Evolutionary conservation across 768 basidiomycete genomes (phyloP), one percentile per base, ranked within the genome.

Genomic region (Lentinula guzmanii): DNA sequence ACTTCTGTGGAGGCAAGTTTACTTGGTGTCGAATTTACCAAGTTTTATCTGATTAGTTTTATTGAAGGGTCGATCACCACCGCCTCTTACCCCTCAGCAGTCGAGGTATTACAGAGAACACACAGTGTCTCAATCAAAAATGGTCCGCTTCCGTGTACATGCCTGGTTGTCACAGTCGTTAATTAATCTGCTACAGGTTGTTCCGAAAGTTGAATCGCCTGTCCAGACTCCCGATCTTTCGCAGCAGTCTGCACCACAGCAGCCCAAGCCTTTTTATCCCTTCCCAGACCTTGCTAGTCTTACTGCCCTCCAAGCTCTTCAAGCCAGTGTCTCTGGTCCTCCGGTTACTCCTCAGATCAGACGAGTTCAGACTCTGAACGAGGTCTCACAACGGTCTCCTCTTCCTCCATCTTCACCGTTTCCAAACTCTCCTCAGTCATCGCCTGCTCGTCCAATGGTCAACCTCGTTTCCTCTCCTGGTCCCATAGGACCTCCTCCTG

Each of bases 381-480:
- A 51, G 9, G 33, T 39, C 62, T 65, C 55, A 69, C 70, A 60
- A 59, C 76, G 73, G 61, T 82, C 80, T 52, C 83, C 81, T 59
- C 77, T 83, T 53, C 85, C 81, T 52, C 78, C 83, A 13, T 87
- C 87, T 45, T 90, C 87, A 7, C 83, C 86, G 21, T 81, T 79
- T 37, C 70, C 78, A 18, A 79, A 77, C 13, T 87, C 90, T 15
- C 89, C 89, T 13, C 71, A 81, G 13, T 85, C 84, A 33, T 89
- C 88, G 56, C 89, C 90, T 6, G 71, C 74, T 56, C 79, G 80
- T 63, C 81, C 79, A 18, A 73, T 83, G 35, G 79, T 90, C 24
- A 89, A 91, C 67, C 72, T 87, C n/a, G 90, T 91, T 31, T 91
- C 90, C n/a, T 91, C 90, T 8, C 90, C 90, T 4, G 90, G 88